These are phyloP conservation scores for Boletales sp. DNA, from an alignment of 768 basidiomycete genomes.

Conservation along the genomic window DNA sequence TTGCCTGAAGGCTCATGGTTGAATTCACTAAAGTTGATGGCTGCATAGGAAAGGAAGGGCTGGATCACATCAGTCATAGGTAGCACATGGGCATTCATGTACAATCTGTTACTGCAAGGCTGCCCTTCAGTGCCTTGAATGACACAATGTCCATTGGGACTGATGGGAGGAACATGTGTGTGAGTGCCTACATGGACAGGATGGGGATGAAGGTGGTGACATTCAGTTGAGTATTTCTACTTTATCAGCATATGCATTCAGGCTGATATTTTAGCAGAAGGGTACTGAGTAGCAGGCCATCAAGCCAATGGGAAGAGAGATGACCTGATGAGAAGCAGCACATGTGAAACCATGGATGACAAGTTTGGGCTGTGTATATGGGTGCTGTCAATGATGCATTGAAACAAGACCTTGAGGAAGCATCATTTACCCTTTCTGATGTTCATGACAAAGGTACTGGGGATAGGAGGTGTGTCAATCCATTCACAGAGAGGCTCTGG, in stretches of 20 bases:
- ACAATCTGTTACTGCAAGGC: slow-evolving; percentile 60
- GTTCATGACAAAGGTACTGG: slow-evolving; percentile 78
- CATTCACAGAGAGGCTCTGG: slow-evolving; percentile 73
- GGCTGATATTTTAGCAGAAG: slow-evolving; percentile 79
- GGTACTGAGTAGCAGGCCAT: slow-evolving; percentile 79
- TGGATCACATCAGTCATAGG: too few relatives aligned
- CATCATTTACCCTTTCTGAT: slow-evolving; percentile 66
- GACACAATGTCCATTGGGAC: slow-evolving; percentile 65
- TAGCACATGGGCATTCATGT: too few relatives aligned
- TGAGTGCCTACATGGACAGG: too few relatives aligned
- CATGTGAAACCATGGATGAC: slow-evolving; percentile 71
- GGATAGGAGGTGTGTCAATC: slow-evolving; percentile 79
- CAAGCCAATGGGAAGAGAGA: slow-evolving; percentile 54
- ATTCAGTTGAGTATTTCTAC: slow-evolving; percentile 43
- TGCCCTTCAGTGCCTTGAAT: slow-evolving; percentile 56
- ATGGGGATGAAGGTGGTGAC: slow-evolving; percentile 11
- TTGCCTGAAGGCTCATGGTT: slow-evolving; percentile 63
- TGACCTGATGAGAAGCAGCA: slow-evolving; percentile 78
- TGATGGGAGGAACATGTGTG: too few relatives aligned
- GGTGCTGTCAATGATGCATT: not conserved
- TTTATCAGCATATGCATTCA: slow-evolving; percentile 50
- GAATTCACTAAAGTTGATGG: slow-evolving; percentile 81
- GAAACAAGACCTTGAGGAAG: too few relatives aligned
- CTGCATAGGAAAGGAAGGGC: too few relatives aligned
- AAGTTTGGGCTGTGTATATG: slow-evolving; percentile 66